Base-by-base conservation (phyloP, 1,284 basidiomycete genomes). In the Irpex sp. region DNA sequence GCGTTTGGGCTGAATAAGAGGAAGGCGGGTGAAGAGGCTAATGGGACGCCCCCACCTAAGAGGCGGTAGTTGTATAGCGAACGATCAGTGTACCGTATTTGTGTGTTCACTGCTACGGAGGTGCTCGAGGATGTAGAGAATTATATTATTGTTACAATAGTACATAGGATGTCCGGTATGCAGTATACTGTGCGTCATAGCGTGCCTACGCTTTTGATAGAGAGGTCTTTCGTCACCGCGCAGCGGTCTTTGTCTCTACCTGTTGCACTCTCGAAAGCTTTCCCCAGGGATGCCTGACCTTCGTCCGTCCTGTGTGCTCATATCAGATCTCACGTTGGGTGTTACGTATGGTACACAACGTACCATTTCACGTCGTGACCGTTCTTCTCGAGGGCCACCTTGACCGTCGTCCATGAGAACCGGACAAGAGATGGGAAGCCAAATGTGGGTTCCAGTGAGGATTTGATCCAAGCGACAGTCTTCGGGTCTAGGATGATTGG, bases 361-460 rank as follows among this genome's bases (percentile, higher is more conserved):
- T 60, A 94, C 96, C 96, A 97, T 78, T 90, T 85, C 31, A 93
- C 88, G 4, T 80, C 72, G 71, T 93, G 87, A 0, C 82, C 94
- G 55, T 88, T 79, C 70, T 94, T 94, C 54, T 97, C 94, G 13
- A 99, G 78, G 5, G 91, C 76, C 0, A 94, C 86, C 73, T 96
- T 97, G 65, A 96, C 87, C 0, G 97, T 98, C 0, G 92, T 89
- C 97, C 97, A 99, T 5, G 93, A 96, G 78, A 99, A 99, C 11
- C 97, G 86, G 4, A 90, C 96, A 55, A 98, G 79, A 9, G 88
- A 91, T 0, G 96, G 96, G 74, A 89, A 98, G 2, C 97, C 97
- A 74, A 99, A 99, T 1, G 95, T 91, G 1, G 90, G 91, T 64
- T 98, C 92, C 15, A 98, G 72, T 1, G 90, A 84, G 2, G 81